Evolutionary conservation across 192 early-diverging fungal genomes (phyloP), one percentile per base, ranked within the genome.

Genomic region (Rhizophagus clarus): DNA sequence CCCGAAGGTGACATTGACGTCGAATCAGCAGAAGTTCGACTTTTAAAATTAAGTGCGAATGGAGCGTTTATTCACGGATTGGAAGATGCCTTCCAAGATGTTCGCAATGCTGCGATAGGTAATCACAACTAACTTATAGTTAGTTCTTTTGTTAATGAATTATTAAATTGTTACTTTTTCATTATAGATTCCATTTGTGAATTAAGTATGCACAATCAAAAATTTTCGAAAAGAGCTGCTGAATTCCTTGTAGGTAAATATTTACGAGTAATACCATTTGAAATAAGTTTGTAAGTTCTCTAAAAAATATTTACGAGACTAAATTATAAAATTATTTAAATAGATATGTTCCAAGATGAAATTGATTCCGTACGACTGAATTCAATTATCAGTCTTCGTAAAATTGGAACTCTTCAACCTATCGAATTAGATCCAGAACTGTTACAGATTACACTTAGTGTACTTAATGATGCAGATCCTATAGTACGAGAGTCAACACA

Each of bases 301-400:
- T 6, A 3, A 37, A 67, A 49, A 28, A 47, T 11, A 29, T 74
- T 45, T 40, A 72, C 26, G 45, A 7, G 37, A 8, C 9, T 70
- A n/a, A 14, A n/a, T 28, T 9, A n/a, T 5, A 70, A 42, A 42
- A 20, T n/a, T 42, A 8, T 66, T 24, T 28, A 14, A 17, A 32
- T 70, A 91, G 97, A 98, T 74, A 99, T 99, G 95, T 96, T 99
- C 79, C 97, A 98, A 85, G 97, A 99, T 85, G 96, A 97, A 82
- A 94, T 95, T 81, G 90, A 94, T 79, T 86, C 87, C 56, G 94
- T 99, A 4, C 92, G 97, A 0, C 80, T 96, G 8, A 92, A 95
- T 60, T 90, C 96, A 1, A 91, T 97, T 42, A 87, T 87, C 24
- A 93, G 90, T 68, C 88, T 99, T 17, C 86, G 85, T 26, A 88